phyloP scores from a whole-genome alignment of 2,329 filamentous ascomycete species.

The Alternaria sp. region DNA sequence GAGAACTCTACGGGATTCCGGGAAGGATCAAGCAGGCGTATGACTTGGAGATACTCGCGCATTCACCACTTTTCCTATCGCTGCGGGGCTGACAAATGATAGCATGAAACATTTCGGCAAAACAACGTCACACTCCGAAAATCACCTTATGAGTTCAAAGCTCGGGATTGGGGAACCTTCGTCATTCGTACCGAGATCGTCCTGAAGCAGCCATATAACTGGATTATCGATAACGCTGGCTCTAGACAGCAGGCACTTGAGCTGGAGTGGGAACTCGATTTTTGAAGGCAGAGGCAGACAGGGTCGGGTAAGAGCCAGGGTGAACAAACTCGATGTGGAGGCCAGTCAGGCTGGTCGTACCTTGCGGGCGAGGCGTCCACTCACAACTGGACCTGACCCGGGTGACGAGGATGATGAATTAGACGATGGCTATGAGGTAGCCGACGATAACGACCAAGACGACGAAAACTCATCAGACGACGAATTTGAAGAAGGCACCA shows the following conservation, averaged over 20 bases:
- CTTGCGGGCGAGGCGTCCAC: conserved; percentile 11
- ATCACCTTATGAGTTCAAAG: conserved; percentile 53
- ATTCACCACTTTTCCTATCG: neutral
- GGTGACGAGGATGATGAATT: conserved; percentile 21
- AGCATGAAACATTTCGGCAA: conserved; percentile 57
- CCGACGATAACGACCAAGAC: conserved; percentile 26
- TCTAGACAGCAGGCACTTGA: conserved; percentile 47
- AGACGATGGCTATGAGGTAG: conserved; percentile 30
- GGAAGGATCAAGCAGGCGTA: neutral
- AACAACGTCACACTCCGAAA: conserved; percentile 45
- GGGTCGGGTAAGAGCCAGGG: conserved; percentile 53
- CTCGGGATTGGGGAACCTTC: conserved; percentile 57
- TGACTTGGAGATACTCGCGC: neutral
- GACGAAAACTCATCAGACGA: conserved; percentile 1
- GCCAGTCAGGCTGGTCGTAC: conserved; percentile 30
- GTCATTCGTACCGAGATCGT: conserved; percentile 52
- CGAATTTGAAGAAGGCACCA: conserved; percentile 14
- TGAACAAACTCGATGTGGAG: conserved; percentile 44
- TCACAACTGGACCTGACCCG: neutral
- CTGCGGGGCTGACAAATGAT: conserved; percentile 10
- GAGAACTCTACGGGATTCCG: neutral
- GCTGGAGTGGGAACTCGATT: conserved; percentile 56
- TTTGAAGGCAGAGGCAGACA: conserved; percentile 54
- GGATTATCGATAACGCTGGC: conserved; percentile 53
- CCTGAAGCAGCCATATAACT: conserved; percentile 56